Evolutionary conservation across 2,329 filamentous ascomycete genomes (phyloP), one percentile per base, ranked within the genome.

Genomic region (Aspergillus ibericus): DNA sequence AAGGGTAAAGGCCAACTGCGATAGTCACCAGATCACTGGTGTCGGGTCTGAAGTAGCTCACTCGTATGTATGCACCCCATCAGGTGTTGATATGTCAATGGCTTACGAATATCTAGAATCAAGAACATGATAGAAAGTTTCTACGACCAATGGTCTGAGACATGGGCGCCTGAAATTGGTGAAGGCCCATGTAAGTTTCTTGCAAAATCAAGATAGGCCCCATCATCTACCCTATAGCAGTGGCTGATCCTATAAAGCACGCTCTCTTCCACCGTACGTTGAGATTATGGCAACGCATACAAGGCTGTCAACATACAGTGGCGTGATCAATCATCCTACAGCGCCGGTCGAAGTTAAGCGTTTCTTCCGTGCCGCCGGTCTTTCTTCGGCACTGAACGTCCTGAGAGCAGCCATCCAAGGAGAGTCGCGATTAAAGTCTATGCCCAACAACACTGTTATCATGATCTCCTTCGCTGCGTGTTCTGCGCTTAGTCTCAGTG

Each of bases 391-490:
- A 0, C 74, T 91, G n/a, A 90, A 90, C 58, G 89, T 91, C 4
- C 84, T 91, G 80, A 84, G 88, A 20, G 87, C 86, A 1, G 88
- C 88, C 0, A 89, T 91, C 5, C 88, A 90, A 71, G 88, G 88
- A 34, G 88, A 91, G 68, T 78, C 81, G 0, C 83, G 88, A 60
- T 80, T 91, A 0, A 86, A 86, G 56, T 90, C 88, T 0, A 91
- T 91, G 88, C 88, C 88, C 0, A 91, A 91, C 72, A 91, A 91
- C 65, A 90, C 88, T 0, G 84, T 88, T 56, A 89, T 91, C 63
- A 91, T 91, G 89, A 89, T 91, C 12, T 89, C 88, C 1, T 91
- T 90, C 63, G 88, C 88, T 0, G 87, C 87, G 4, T 89, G 86
- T 65, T 89, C 88, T 61, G 86, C 87, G 0, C 73, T 89, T n/a